phyloP scores from a whole-genome alignment of 139 green algal genomes.

The Mychonastes homosphaera region DNA sequence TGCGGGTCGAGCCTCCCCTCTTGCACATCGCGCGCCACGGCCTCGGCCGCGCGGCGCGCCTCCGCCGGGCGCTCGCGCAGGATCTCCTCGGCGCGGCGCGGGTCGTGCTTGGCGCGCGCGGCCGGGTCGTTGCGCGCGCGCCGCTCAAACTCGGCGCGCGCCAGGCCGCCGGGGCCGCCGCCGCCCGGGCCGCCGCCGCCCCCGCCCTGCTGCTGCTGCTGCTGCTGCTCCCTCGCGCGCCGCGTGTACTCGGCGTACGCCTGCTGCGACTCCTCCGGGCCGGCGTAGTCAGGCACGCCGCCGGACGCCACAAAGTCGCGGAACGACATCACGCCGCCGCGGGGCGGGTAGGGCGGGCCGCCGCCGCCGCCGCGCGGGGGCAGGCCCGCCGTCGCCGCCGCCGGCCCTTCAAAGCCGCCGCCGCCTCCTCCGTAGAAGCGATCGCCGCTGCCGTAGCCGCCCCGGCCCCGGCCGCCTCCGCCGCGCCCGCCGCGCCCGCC shows the following conservation, averaged over 20 bases:
- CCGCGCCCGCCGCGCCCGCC: not conserved
- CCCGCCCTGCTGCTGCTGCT: slow-evolving; percentile 8
- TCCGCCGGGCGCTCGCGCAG: slow-evolving; percentile 16
- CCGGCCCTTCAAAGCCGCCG: not conserved
- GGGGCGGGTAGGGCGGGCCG: no score
- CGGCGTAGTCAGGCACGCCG: slow-evolving; percentile 31
- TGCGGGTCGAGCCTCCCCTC: slow-evolving; percentile 8
- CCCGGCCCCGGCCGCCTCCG: not conserved
- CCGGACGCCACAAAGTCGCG: slow-evolving; percentile 38
- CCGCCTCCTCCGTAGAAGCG: not conserved
- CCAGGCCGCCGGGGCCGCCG: not conserved
- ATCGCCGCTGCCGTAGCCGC: not conserved
- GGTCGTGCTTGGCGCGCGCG: slow-evolving; percentile 30
- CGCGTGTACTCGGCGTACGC: slow-evolving; percentile 54
- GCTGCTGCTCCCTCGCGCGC: slow-evolving; percentile 30
- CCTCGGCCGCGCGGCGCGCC: slow-evolving; percentile 13
- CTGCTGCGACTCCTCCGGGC: slow-evolving; percentile 37
- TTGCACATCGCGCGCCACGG: not conserved
- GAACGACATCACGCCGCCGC: slow-evolving; percentile 34
- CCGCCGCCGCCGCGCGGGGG: not conserved
- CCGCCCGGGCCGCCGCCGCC: not conserved
- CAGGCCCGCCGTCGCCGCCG: slow-evolving; percentile 2
- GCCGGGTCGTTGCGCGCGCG: not conserved
- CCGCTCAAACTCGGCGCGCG: no score
- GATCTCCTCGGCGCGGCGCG: slow-evolving; percentile 18